phyloP scores from a whole-genome alignment of 345 rosid genomes.

The Bruguiera sexangula region DNA sequence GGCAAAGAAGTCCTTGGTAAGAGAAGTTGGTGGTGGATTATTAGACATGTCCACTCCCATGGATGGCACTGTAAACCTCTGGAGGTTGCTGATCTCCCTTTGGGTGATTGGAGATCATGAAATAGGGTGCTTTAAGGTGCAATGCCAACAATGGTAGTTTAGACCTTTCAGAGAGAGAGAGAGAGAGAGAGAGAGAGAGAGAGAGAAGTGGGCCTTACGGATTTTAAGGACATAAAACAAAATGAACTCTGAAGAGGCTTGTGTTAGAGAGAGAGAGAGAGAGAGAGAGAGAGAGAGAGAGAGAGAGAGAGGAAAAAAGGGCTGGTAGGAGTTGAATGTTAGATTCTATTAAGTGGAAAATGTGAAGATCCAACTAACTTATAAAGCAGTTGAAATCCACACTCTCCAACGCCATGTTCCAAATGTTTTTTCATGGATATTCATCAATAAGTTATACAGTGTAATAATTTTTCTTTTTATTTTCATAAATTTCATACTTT shows the following conservation, averaged over 20 bases:
- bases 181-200: slow-evolving; percentile 25
- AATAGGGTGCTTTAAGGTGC: slow-evolving; percentile 29
- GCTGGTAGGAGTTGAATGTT: slow-evolving; percentile 98
- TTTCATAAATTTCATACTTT: no score
- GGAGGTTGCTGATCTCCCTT: slow-evolving; percentile 1
- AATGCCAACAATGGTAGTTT: slow-evolving; percentile 6
- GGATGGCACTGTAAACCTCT: slow-evolving; percentile 11
- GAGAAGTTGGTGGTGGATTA: slow-evolving; percentile 48
- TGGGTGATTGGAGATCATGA: slow-evolving; percentile 7
- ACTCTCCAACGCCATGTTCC: background rate
- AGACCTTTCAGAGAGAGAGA: background rate
- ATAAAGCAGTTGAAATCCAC: slow-evolving; percentile 32
- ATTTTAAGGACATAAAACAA: slow-evolving; percentile 87
- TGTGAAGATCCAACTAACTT: slow-evolving; percentile 71
- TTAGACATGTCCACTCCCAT: slow-evolving; percentile 94
- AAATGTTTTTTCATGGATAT: no score
- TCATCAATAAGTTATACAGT: no score
- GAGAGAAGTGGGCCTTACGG: slow-evolving; percentile 41
- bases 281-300: background rate
- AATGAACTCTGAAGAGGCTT: slow-evolving; percentile 13
- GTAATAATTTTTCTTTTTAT: no score
- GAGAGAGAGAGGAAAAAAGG: slow-evolving; percentile 17
- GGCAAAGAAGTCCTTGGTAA: slow-evolving; percentile 84
- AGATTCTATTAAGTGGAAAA: slow-evolving; percentile 38
- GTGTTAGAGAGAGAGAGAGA: background rate